phyloP scores from a whole-genome alignment of 129 eudicot genomes.

The Arctium lappa region DNA sequence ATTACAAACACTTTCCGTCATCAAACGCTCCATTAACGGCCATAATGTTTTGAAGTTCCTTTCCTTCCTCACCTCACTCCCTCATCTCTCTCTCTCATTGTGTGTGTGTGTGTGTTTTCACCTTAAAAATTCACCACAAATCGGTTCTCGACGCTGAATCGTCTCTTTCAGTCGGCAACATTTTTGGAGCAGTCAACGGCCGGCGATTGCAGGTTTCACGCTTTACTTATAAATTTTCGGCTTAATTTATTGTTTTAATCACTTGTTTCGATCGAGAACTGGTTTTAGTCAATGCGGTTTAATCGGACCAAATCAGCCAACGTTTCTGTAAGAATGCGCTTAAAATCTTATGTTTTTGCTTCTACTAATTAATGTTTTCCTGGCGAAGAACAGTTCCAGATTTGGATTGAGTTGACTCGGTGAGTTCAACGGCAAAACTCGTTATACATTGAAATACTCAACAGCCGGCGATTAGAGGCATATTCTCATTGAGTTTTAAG shows the following conservation, averaged over 20 bases:
- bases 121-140: constrained; percentile 20
- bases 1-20: constrained; percentile 1
- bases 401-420: constrained; percentile 41
- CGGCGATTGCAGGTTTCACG: constrained; percentile 36
- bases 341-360: constrained; percentile 4
- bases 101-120: constrained; percentile 19
- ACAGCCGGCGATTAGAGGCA: constrained; percentile 7
- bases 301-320: constrained; percentile 14
- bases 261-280: constrained; percentile 8
- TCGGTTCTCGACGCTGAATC: constrained; percentile 18
- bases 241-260: neutral
- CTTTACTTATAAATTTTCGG: neutral
- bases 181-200: constrained; percentile 38
- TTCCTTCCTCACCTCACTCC: constrained; percentile 11
- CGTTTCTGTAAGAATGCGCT: neutral
- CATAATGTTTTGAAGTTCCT: constrained; percentile 28
- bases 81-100: constrained; percentile 1
- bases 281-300: constrained; percentile 21
- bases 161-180: constrained; percentile 15
- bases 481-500: neutral
- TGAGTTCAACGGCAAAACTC: constrained; percentile 20
- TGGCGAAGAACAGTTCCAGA: constrained; percentile 7
- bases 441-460: neutral
- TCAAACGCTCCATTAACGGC: constrained; percentile 47
- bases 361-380: neutral